These are phyloP conservation scores for Phialophora verrucosa DNA, from an alignment of 2,329 filamentous ascomycete genomes.

Conservation along the genomic window DNA sequence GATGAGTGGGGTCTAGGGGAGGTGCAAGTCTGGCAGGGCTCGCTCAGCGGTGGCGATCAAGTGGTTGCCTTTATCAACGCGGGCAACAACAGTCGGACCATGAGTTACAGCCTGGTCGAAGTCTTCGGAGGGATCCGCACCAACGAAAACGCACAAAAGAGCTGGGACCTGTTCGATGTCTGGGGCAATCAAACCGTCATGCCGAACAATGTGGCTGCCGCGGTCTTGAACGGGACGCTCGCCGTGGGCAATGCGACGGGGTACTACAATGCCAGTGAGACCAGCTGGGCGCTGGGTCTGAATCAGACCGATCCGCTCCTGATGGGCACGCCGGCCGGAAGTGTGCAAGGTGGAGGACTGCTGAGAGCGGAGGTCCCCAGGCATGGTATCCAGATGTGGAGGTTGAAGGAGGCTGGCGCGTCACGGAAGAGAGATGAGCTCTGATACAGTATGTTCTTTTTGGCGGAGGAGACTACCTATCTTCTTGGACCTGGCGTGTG, in stretches of 20 bases:
- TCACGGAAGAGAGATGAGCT: constrained; percentile 31
- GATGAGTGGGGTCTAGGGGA: constrained; percentile 54
- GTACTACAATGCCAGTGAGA: constrained; percentile 58
- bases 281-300: constrained; percentile 57
- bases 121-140: constrained; percentile 57
- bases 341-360: constrained; percentile 46
- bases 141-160: constrained; percentile 49
- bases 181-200: constrained; percentile 60
- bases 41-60: constrained; percentile 54
- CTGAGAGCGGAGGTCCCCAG: constrained; percentile 51
- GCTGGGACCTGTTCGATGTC: constrained; percentile 62
- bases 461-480: neutral
- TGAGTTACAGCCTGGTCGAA: constrained; percentile 60
- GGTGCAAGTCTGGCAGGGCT: constrained; percentile 58
- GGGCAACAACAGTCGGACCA: constrained; percentile 48
- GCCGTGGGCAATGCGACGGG: constrained; percentile 42
- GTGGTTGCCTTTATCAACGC: constrained; percentile 60
- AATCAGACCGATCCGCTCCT: constrained; percentile 51
- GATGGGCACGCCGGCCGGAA: constrained; percentile 55
- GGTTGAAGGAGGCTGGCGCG: constrained; percentile 46
- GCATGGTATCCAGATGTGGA: constrained; percentile 59
- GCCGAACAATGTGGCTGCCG: constrained; percentile 51
- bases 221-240: constrained; percentile 50
- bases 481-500: neutral
- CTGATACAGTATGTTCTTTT: constrained; percentile 11